Evolutionary conservation across 176 grass and related monocot species (phyloP).

Genomic region (Carex myosuroides): DNA sequence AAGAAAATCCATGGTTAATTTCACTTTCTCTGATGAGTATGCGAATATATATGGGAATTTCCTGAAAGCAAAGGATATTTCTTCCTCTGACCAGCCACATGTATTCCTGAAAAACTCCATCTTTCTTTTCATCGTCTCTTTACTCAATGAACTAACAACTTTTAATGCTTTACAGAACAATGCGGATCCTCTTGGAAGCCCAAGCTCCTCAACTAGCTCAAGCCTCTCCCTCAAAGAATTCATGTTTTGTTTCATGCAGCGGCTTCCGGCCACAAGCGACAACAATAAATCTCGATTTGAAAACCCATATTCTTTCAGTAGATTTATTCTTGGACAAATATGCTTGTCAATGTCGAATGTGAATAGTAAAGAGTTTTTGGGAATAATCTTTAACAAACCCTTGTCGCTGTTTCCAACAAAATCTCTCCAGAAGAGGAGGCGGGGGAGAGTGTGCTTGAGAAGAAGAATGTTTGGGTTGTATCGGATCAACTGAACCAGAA

Average conservation of each 20-base stretch:
- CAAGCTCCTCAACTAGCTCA: background rate
- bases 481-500: no score
- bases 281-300: background rate
- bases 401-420: background rate
- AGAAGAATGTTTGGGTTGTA: no score
- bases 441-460: background rate
- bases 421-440: conserved; percentile 20
- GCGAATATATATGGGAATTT: no score
- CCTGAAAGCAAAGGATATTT: no score
- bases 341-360: background rate
- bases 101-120: no score
- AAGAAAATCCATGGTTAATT: background rate
- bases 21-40: background rate
- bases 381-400: conserved; percentile 8
- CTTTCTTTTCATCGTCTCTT: no score
- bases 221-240: background rate
- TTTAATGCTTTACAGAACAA: background rate
- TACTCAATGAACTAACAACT: background rate
- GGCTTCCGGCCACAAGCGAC: background rate
- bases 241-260: background rate
- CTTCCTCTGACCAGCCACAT: no score
- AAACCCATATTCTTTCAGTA: background rate
- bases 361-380: background rate
- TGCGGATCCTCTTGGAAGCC: background rate
- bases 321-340: background rate